A percentile compares a stretch with the other conserved stretches of the same genome.
Conservation (phyloP, 148 eudicot species). For the Fagopyrum esculentum region DNA sequence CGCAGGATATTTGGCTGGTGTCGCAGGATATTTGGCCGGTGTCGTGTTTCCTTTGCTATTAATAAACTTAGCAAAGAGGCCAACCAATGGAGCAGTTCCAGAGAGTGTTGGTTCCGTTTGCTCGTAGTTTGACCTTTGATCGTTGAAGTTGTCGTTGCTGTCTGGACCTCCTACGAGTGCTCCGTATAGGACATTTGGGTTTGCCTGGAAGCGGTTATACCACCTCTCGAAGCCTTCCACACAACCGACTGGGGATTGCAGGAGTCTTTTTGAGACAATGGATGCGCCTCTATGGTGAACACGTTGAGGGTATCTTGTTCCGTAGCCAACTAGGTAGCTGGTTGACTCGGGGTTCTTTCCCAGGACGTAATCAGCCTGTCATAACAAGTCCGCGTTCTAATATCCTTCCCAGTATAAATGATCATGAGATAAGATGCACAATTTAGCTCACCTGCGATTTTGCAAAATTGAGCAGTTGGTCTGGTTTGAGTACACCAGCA, state of each 20-base stretch:
- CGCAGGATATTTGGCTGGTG: not conserved
- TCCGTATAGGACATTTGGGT: slow-evolving; percentile 66
- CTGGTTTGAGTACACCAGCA: slow-evolving; percentile 19
- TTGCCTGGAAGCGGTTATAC: slow-evolving; percentile 41
- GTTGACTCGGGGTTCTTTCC: slow-evolving; percentile 76
- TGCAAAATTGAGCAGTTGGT: slow-evolving; percentile 44
- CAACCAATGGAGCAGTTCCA: slow-evolving; percentile 74
- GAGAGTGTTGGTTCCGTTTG: slow-evolving; percentile 74
- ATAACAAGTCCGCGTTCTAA: not conserved
- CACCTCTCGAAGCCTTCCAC: slow-evolving; percentile 69
- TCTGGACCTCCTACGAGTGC: slow-evolving; percentile 82
- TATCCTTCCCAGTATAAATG: too few species aligned
- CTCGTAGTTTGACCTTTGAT: slow-evolving; percentile 64
- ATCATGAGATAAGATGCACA: too few species aligned
- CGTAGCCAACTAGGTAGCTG: slow-evolving; percentile 81
- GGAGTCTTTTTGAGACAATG: slow-evolving; percentile 37
- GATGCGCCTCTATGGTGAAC: slow-evolving; percentile 93
- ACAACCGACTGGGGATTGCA: slow-evolving; percentile 43
- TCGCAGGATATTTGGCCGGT: slow-evolving; percentile 20
- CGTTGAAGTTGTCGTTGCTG: slow-evolving; percentile 37
- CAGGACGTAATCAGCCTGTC: slow-evolving; percentile 75
- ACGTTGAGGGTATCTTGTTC: slow-evolving; percentile 55
- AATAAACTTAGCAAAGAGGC: slow-evolving; percentile 56
- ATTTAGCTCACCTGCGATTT: slow-evolving; percentile 48
- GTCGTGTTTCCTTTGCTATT: slow-evolving; percentile 21